phyloP scores from a whole-genome alignment of 169 alveolate species.

The Eimeria acervulina region DNA sequence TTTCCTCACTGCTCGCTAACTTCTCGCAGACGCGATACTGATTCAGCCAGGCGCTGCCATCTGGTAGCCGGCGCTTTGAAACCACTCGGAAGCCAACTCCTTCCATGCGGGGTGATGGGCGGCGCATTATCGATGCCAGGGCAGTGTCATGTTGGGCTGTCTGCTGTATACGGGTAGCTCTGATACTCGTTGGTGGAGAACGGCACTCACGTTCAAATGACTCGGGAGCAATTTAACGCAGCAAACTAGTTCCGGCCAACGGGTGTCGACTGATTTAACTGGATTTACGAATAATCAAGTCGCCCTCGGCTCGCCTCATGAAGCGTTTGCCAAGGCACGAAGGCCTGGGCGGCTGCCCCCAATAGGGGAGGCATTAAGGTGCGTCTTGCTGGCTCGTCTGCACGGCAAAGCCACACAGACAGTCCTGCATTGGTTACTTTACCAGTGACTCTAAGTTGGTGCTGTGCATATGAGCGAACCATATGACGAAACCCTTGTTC shows the following conservation, averaged over 20 bases:
- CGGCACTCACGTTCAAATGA: background rate
- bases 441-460: background rate
- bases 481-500: background rate
- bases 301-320: background rate
- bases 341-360: conserved; percentile 58
- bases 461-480: background rate
- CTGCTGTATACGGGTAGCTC: background rate
- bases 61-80: conserved; percentile 73
- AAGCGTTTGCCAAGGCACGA: conserved; percentile 36
- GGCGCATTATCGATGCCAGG: conserved; percentile 36
- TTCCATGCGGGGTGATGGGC: conserved; percentile 77
- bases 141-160: conserved; percentile 26
- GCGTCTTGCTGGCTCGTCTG: conserved; percentile 40
- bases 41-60: conserved; percentile 70
- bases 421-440: background rate
- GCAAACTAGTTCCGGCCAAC: background rate
- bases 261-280: background rate
- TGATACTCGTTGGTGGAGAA: background rate
- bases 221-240: background rate
- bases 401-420: conserved; percentile 19
- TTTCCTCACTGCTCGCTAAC: conserved; percentile 57
- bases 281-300: background rate
- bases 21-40: conserved; percentile 71
- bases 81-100: conserved; percentile 63
- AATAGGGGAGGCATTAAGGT: conserved; percentile 67